A percentile compares a stretch with the other conserved stretches of the same genome.
Evolutionary conservation across 768 basidiomycete genomes (phyloP).

Genomic region (Mycena floridula): DNA sequence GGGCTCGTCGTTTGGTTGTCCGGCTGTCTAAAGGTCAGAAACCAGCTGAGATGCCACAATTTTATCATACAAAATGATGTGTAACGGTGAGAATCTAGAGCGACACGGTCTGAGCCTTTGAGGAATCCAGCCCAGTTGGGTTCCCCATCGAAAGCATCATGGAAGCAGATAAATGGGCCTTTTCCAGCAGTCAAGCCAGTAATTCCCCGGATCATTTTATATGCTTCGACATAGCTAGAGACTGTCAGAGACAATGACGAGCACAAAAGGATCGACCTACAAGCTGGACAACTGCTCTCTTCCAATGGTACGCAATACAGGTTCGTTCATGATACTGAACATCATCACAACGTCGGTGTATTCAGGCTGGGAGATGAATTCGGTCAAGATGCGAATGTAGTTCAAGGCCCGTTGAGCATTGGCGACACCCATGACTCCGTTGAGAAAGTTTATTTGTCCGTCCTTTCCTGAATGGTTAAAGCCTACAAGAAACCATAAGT

Average conservation of each 20-base stretch:
- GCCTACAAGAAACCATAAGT: constrained; percentile 16
- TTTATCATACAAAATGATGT: no score
- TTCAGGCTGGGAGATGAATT: constrained; percentile 80
- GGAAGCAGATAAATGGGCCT: constrained; percentile 48
- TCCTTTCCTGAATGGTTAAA: constrained; percentile 59
- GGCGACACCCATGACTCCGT: constrained; percentile 79
- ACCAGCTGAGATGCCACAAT: constrained; percentile 41
- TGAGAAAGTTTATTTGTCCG: constrained; percentile 61
- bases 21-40: constrained; percentile 33
- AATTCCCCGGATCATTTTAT: constrained; percentile 62
- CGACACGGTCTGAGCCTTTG: constrained; percentile 53
- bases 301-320: constrained; percentile 51
- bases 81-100: constrained; percentile 66
- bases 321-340: constrained; percentile 65
- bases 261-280: constrained; percentile 42
- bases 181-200: constrained; percentile 70
- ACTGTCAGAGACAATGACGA: constrained; percentile 25
- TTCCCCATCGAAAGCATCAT: constrained; percentile 39
- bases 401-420: constrained; percentile 79
- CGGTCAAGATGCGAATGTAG: constrained; percentile 71
- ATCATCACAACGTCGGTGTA: constrained; percentile 59
- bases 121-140: constrained; percentile 42
- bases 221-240: constrained; percentile 50
- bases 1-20: not conserved
- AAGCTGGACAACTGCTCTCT: constrained; percentile 46